phyloP scores from a whole-genome alignment of 441 rosid genomes.

The Adansonia rubrostipa region DNA sequence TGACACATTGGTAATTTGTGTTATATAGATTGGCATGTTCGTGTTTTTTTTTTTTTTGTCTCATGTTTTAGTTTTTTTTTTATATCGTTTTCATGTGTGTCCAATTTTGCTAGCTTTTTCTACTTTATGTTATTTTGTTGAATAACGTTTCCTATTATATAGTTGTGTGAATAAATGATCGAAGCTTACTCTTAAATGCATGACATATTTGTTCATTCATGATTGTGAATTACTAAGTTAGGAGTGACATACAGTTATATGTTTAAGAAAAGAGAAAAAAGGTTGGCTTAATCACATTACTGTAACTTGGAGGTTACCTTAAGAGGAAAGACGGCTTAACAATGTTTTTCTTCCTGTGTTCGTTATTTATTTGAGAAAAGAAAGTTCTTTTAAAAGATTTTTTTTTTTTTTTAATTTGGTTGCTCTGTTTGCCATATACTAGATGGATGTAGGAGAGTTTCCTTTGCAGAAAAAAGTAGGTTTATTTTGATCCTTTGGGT shows the following conservation, averaged over 20 bases:
- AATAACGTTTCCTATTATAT: neutral
- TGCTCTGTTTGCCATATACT: neutral
- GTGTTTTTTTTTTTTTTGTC: too few relatives aligned
- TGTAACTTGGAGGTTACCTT: neutral
- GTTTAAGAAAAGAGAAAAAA: neutral
- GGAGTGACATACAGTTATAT: neutral
- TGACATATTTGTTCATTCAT: neutral
- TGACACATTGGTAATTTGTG: too few relatives aligned
- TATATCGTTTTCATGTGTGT: too few relatives aligned
- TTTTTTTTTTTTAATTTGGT: neutral
- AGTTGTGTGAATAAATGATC: neutral
- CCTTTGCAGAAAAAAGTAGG: neutral
- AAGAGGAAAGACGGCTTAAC: neutral
- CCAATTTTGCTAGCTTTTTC: neutral
- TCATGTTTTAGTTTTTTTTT: too few relatives aligned
- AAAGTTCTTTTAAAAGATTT: neutral
- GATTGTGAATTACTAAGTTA: neutral
- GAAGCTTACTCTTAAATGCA: neutral
- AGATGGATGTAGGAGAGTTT: neutral
- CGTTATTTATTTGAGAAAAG: slow-evolving; percentile 3
- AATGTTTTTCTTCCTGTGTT: neutral
- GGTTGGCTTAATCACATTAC: neutral
- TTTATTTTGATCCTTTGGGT: neutral
- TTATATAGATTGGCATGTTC: neutral
- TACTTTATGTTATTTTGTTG: neutral